These are phyloP conservation scores for Sporothrix euskadiensis DNA, from an alignment of 2,329 filamentous ascomycete species.

Conservation along the genomic window DNA sequence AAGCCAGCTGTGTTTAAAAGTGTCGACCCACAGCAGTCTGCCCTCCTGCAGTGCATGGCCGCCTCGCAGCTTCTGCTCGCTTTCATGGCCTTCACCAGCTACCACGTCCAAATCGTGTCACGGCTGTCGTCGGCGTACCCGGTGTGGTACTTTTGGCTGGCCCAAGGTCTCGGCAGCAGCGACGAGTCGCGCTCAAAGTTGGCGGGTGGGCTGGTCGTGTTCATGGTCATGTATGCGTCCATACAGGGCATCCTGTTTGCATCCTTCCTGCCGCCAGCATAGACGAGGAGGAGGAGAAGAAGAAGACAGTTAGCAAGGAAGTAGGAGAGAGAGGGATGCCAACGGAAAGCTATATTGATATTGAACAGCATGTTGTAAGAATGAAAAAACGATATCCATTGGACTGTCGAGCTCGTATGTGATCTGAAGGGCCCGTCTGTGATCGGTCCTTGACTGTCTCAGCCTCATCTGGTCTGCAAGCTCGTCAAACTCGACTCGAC, in stretches of 20 bases:
- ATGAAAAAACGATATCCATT: background rate
- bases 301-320: conserved; percentile 4
- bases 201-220: conserved; percentile 53
- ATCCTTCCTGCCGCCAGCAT: conserved; percentile 89
- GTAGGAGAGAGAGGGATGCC: background rate
- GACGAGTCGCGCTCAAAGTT: conserved; percentile 15
- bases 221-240: conserved; percentile 77
- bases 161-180: conserved; percentile 42
- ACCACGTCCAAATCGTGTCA: conserved; percentile 93
- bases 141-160: conserved; percentile 84
- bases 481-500: background rate
- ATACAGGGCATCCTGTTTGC: conserved; percentile 84
- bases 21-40: conserved; percentile 31
- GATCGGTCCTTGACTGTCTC: background rate
- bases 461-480: background rate
- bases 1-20: background rate
- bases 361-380: background rate
- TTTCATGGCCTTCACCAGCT: conserved; percentile 70
- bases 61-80: conserved; percentile 72
- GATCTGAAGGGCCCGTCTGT: background rate
- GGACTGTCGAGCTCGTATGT: background rate
- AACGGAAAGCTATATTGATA: background rate
- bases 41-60: conserved; percentile 60
- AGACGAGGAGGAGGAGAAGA: conserved; percentile 5
- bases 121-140: conserved; percentile 86